Evolutionary conservation across 208 protist species (phyloP).

Genomic region (Trypanosoma congolense): DNA sequence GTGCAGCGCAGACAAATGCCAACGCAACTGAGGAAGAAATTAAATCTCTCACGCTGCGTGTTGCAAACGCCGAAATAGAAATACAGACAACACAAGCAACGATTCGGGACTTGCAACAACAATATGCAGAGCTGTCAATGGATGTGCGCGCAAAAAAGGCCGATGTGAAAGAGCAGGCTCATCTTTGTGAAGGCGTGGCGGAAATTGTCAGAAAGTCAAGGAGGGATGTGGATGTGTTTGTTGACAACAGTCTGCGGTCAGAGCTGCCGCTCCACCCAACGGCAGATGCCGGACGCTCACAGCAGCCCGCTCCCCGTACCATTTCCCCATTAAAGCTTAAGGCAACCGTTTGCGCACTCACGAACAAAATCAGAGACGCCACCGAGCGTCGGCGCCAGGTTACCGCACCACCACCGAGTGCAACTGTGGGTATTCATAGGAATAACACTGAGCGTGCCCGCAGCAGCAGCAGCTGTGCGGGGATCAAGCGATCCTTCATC

Average conservation of each 20-base stretch:
- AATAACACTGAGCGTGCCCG: too few species aligned
- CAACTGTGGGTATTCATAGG: too few species aligned
- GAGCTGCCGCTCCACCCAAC: constrained; percentile 12
- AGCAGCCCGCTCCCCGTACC: neutral
- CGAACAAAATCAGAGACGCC: constrained; percentile 3
- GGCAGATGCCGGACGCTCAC: neutral
- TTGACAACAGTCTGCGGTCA: neutral
- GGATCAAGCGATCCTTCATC: neutral
- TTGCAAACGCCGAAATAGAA: constrained; percentile 11
- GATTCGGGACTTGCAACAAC: neutral
- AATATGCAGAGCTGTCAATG: neutral
- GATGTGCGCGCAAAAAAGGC: constrained; percentile 1
- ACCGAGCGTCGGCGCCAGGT: neutral
- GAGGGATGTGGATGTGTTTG: neutral
- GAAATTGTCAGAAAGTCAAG: constrained; percentile 4
- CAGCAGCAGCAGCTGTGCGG: too few species aligned
- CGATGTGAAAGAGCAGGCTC: constrained; percentile 2
- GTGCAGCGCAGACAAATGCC: constrained; percentile 21
- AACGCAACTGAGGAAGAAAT: constrained; percentile 23
- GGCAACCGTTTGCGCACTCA: constrained; percentile 1
- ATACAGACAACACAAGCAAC: neutral
- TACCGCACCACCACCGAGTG: too few species aligned
- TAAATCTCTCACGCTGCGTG: constrained; percentile 7
- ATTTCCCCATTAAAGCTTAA: constrained; percentile 8
- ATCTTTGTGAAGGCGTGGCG: constrained; percentile 6